Base-by-base conservation (phyloP, 1,284 basidiomycete genomes). In the Malassezia yamatoensis region DNA sequence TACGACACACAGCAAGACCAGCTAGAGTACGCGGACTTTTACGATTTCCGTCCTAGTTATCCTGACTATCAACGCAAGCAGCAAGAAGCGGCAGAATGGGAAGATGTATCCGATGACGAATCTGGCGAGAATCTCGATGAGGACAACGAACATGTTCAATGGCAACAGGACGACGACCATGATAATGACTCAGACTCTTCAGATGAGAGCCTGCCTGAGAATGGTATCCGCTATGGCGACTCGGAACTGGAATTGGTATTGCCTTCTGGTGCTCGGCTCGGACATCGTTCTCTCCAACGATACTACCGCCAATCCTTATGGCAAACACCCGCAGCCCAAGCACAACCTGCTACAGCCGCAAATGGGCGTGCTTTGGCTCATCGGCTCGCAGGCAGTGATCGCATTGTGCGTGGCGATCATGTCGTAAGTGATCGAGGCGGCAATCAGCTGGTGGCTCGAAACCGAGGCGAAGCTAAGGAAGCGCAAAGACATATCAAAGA, bases 391-490 rank as follows among this genome's bases (percentile, higher is more conserved):
- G 59, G 58, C 5, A 45, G 8, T 8, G 62, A 61, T 35, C 53
- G 53, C 40, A 60, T 36, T 58, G 62, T 48, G 52, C 50, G 45
- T 48, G 57, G 4, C 51, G 63, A 36, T 51, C 63, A 8, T 39
- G 54, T 68, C 2, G 65, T 73, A 15, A 54, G 58, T 13, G 58
- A 61, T 5, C 59, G 70, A 6, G 58, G 59, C 11, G 69, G 70
- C 6, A 57, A 68, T 33, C 52, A 63, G 9, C 62, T 74, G 51
- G 60, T 61, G 33, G 70, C 69, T 10, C 81, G 89, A 44, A 96
- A 96, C 78, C 81, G 82, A 12, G 94, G 94, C 3, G 91, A 98
- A 77, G 94, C 94, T 2, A 82, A 82, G 57, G 87, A 96, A 77
- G 94, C 93, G 13, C 89, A 85, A 41, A 81, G 88, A 51, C 89